Conservation (phyloP, 1,284 basidiomycete genomes). For the Ustilago trichophora region DNA sequence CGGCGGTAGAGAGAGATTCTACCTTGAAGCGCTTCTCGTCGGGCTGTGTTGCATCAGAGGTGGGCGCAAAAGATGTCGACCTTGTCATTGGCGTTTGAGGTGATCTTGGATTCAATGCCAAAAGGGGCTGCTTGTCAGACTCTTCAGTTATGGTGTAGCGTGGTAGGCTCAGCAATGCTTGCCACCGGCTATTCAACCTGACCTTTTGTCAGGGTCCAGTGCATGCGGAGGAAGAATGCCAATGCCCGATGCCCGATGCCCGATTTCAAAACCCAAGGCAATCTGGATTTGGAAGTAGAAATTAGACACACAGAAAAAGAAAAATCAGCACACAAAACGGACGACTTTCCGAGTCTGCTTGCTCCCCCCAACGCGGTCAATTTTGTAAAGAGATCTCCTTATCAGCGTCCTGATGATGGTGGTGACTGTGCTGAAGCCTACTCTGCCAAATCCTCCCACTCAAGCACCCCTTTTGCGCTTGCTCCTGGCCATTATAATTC, state of each 20-base stretch:
- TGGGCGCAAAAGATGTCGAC: slow-evolving; percentile 13
- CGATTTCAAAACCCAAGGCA: not conserved
- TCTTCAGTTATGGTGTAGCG: no score
- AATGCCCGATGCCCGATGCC: slow-evolving; percentile 4
- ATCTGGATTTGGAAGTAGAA: slow-evolving; percentile 1
- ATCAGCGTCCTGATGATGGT: slow-evolving; percentile 1
- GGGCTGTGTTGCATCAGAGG: no score
- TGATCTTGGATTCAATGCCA: no score
- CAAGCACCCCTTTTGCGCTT: no score
- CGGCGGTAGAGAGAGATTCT: not conserved
- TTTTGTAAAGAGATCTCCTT: slow-evolving; percentile 1
- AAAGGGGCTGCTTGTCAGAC: no score
- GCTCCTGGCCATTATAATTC: no score
- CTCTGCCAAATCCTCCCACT: no score
- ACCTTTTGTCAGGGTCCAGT: slow-evolving; percentile 3
- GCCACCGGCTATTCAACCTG: slow-evolving; percentile 23
- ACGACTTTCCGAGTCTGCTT: no score
- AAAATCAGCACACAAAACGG: no score
- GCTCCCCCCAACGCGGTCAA: no score
- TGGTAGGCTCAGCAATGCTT: not conserved
- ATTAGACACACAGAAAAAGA: no score
- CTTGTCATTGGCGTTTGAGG: slow-evolving; percentile 5
- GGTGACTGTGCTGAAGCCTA: no score
- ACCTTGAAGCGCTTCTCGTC: slow-evolving; percentile 4
- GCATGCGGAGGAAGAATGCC: not conserved